Evolutionary conservation across 2,329 filamentous ascomycete species (phyloP).

Genomic region (Colletotrichum eleusines): DNA sequence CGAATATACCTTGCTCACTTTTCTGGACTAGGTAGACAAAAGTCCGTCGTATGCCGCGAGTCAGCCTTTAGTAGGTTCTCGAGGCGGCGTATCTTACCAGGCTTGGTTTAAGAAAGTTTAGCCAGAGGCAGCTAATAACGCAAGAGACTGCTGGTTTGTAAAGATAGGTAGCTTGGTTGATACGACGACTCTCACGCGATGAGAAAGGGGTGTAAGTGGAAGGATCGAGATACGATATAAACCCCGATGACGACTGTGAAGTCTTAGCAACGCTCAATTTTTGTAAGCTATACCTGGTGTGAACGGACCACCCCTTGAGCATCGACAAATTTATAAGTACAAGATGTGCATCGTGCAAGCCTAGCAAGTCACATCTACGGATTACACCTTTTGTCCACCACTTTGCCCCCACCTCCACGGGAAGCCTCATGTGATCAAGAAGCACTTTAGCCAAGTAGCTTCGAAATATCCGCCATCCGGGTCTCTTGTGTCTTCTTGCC

Average conservation of each 20-base stretch:
- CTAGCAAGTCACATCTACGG: not conserved
- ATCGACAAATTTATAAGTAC: not conserved
- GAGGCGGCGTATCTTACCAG: no score
- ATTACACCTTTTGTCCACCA: not conserved
- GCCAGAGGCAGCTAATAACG: not conserved
- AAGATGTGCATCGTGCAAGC: no score
- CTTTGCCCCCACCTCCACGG: not conserved
- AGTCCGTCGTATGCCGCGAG: no score
- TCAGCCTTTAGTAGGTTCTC: no score
- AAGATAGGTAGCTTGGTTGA: not conserved
- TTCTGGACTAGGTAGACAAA: no score
- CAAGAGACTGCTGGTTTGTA: not conserved
- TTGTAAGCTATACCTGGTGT: not conserved
- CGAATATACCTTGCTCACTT: no score
- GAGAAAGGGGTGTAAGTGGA: not conserved
- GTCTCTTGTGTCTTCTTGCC: constrained; percentile 68
- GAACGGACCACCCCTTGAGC: not conserved
- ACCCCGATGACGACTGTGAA: not conserved
- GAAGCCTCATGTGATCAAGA: not conserved
- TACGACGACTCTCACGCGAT: no score
- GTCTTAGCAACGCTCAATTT: not conserved
- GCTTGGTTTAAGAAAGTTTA: no score
- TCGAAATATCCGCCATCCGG: constrained; percentile 66
- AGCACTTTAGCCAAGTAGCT: constrained; percentile 55
- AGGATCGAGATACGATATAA: not conserved